phyloP scores from a whole-genome alignment of 1,284 basidiomycete species.

The Anthracocystis panici-leucophaei region DNA sequence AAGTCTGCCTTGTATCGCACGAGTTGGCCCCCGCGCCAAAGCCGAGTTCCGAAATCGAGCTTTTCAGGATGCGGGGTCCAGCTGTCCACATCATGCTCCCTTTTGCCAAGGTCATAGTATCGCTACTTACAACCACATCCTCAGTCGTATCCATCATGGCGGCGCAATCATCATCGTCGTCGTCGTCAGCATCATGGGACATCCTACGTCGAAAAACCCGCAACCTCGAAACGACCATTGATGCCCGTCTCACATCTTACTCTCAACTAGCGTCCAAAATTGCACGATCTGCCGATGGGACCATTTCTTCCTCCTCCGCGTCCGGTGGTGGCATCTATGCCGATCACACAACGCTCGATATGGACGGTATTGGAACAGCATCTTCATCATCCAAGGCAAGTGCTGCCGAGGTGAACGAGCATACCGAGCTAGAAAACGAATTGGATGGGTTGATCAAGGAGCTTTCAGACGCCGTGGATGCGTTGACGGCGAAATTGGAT shows the following conservation, averaged over 20 bases:
- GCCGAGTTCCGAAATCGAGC: conserved; percentile 1
- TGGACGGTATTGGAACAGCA: conserved; percentile 20
- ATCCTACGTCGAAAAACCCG: conserved; percentile 83
- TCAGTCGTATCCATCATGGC: neutral
- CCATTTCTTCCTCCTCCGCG: conserved; percentile 18
- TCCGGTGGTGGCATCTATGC: conserved; percentile 17
- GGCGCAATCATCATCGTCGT: conserved; percentile 28
- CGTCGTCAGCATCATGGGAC: conserved; percentile 68
- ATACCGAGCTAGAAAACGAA: conserved; percentile 76
- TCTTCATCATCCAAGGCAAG: conserved; percentile 11
- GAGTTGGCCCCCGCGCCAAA: too few relatives aligned
- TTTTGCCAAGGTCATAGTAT: neutral
- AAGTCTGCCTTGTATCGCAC: too few relatives aligned
- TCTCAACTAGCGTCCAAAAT: conserved; percentile 84
- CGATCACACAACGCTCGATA: conserved; percentile 45
- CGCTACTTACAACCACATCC: neutral
- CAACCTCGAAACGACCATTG: conserved; percentile 89
- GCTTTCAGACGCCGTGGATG: conserved; percentile 51
- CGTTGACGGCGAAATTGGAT: conserved; percentile 78
- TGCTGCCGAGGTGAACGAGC: conserved; percentile 35
- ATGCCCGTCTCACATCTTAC: conserved; percentile 89
- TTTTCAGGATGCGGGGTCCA: neutral
- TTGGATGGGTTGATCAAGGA: conserved; percentile 83
- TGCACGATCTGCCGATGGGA: conserved; percentile 70
- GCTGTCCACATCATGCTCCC: too few relatives aligned